phyloP scores from a whole-genome alignment of 225 moss, liverwort and hornwort species.

The Neckera pumila region DNA sequence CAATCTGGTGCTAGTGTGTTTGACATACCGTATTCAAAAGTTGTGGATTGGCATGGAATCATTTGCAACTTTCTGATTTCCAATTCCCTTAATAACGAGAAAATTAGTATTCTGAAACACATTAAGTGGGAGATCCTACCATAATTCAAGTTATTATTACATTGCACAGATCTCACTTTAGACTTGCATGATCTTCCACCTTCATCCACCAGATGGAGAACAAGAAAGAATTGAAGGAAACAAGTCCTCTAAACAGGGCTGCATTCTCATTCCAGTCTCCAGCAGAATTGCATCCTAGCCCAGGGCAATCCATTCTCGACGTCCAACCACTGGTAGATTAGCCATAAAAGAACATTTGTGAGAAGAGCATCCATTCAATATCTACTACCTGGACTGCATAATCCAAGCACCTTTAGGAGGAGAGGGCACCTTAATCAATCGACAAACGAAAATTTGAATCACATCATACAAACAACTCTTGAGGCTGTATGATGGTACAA shows the following conservation, averaged over 20 bases:
- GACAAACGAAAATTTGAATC: slow-evolving; percentile 7
- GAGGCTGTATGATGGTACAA: neutral
- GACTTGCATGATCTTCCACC: no score
- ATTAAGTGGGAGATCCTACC: no score
- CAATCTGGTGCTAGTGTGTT: no score
- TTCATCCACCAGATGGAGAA: no score
- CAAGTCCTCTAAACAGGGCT: neutral
- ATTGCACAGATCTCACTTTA: no score
- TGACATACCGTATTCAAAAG: no score
- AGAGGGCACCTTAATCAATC: neutral
- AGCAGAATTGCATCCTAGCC: neutral
- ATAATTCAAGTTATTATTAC: no score
- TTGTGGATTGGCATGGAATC: no score
- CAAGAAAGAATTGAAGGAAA: no score
- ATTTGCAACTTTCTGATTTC: no score
- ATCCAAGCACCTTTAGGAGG: neutral
- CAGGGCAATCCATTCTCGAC: neutral
- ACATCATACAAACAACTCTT: neutral
- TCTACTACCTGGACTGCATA: neutral
- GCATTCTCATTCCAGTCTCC: neutral
- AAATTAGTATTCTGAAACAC: no score
- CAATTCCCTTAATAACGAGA: no score
- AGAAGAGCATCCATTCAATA: neutral
- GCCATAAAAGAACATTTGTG: neutral
- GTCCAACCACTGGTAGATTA: neutral